Percentiles rank a stretch among this genome's conserved stretches.
phyloP scores from a whole-genome alignment of 2,329 filamentous ascomycete species.

The Cladosporium colombiae region DNA sequence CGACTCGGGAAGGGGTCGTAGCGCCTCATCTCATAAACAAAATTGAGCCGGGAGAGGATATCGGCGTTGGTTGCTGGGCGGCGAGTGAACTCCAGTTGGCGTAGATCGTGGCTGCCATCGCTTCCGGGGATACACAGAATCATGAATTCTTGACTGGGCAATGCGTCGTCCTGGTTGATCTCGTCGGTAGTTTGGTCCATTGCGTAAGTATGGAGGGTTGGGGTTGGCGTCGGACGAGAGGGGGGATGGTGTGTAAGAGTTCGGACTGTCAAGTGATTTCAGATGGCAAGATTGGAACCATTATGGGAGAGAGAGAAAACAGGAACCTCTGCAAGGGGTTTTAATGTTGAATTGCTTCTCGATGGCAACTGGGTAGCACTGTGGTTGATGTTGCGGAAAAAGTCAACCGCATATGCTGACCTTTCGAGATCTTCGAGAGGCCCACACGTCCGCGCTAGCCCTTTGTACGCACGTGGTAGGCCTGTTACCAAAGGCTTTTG shows the following conservation, averaged over 20 bases:
- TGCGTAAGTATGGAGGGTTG: neutral
- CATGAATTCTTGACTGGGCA: too few species aligned
- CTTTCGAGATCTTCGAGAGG: too few species aligned
- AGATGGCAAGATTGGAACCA: neutral
- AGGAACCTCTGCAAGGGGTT: too few species aligned
- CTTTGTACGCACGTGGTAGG: too few species aligned
- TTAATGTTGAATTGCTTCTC: neutral
- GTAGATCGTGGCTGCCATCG: neutral
- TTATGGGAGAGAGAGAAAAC: neutral
- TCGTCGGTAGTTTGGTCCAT: too few species aligned
- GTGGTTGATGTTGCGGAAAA: too few species aligned
- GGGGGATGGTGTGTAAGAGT: neutral
- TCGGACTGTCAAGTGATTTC: neutral
- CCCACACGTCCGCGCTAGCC: too few species aligned
- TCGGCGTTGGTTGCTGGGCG: neutral
- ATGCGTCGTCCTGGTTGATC: too few species aligned
- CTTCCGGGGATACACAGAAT: neutral
- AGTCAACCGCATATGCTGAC: neutral
- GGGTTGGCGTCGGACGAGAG: neutral
- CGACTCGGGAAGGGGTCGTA: neutral
- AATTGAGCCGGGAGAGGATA: neutral
- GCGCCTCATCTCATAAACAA: neutral
- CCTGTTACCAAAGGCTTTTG: too few species aligned
- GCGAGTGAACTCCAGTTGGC: neutral
- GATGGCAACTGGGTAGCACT: too few species aligned